Evolutionary conservation across 495 filamentous ascomycete species (phyloP).

Genomic region (Apiosordaria backusii): DNA sequence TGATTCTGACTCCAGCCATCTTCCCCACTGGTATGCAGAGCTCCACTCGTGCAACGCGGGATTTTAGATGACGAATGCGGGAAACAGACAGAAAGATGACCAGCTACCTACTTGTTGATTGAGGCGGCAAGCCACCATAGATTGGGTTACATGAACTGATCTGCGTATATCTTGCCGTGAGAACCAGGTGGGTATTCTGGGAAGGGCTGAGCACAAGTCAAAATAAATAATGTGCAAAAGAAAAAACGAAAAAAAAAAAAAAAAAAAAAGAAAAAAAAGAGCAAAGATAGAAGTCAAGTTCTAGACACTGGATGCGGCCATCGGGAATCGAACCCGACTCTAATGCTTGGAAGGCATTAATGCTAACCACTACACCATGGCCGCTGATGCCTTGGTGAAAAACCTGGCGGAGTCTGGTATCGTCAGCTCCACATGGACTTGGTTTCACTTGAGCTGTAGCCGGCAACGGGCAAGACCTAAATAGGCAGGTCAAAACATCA

Average conservation of each 20-base stretch:
- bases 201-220: not conserved
- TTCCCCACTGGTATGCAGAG: too few relatives aligned
- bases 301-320: not conserved
- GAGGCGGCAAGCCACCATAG: not conserved
- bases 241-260: too few relatives aligned
- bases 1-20: not conserved
- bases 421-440: not conserved
- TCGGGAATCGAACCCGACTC: slow-evolving; percentile 5
- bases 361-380: slow-evolving; percentile 6
- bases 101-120: not conserved
- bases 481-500: too few relatives aligned
- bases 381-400: not conserved
- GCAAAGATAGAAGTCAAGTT: not conserved
- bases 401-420: not conserved
- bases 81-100: too few relatives aligned
- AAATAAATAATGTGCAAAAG: not conserved
- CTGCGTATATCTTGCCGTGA: too few relatives aligned
- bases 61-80: not conserved
- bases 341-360: slow-evolving; percentile 7
- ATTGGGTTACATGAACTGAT: too few relatives aligned
- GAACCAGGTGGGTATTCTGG: too few relatives aligned
- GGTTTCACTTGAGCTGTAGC: not conserved
- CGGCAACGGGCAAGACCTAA: not conserved
- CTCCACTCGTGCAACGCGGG: not conserved
- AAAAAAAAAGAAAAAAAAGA: too few relatives aligned